Evolutionary conservation across 1,139 yeast genomes (phyloP).

Genomic region (Kurtzmaniella natalensis): DNA sequence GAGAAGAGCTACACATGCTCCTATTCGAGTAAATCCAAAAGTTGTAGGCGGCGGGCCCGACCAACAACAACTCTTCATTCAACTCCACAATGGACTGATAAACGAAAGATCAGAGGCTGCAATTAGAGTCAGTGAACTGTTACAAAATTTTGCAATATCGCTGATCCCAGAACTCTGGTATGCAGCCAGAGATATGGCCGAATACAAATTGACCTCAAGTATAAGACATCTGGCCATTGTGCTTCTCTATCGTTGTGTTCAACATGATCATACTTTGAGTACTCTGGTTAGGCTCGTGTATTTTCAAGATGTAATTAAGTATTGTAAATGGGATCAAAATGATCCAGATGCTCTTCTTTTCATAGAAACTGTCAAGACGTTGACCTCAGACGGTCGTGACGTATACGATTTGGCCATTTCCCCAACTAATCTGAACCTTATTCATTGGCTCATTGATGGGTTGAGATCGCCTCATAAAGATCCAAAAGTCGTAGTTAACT

Average conservation of each 20-base stretch:
- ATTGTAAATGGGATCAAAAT: slow-evolving; percentile 24
- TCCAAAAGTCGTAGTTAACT: slow-evolving; percentile 20
- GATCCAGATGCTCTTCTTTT: slow-evolving; percentile 19
- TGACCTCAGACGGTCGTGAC: slow-evolving; percentile 62
- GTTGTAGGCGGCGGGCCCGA: slow-evolving; percentile 62
- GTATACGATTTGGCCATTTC: slow-evolving; percentile 54
- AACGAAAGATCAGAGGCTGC: slow-evolving; percentile 51
- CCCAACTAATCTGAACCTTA: slow-evolving; percentile 39
- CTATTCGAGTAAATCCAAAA: slow-evolving; percentile 49
- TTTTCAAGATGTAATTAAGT: slow-evolving; percentile 55
- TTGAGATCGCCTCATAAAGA: slow-evolving; percentile 20
- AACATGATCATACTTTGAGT: slow-evolving; percentile 41
- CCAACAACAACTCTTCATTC: slow-evolving; percentile 39
- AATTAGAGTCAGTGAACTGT: slow-evolving; percentile 42
- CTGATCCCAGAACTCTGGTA: slow-evolving; percentile 78
- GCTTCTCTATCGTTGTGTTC: slow-evolving; percentile 54
- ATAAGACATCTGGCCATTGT: slow-evolving; percentile 53
- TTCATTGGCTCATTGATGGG: slow-evolving; percentile 12
- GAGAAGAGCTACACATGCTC: slow-evolving; percentile 27
- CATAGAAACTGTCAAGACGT: slow-evolving; percentile 43
- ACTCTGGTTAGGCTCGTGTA: slow-evolving; percentile 49
- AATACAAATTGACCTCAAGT: slow-evolving; percentile 28
- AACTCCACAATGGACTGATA: slow-evolving; percentile 33
- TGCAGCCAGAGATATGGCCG: slow-evolving; percentile 54
- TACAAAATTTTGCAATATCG: slow-evolving; percentile 51